These are phyloP conservation scores for Cydonia oblonga DNA, from an alignment of 331 rosid species.

Conservation along the genomic window DNA sequence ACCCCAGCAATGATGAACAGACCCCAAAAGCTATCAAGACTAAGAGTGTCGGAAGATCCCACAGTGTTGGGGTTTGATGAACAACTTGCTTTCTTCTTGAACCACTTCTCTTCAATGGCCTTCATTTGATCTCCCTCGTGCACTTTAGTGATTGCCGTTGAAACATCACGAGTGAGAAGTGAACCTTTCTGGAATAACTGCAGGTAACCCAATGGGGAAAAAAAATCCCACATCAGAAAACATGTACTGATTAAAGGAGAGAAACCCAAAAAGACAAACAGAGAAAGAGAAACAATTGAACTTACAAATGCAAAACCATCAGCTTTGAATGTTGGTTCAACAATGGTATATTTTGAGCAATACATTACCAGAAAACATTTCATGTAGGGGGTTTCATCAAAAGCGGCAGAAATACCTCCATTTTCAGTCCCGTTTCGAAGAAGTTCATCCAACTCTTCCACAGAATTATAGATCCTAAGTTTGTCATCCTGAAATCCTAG, in stretches of 20 bases:
- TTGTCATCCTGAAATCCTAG: constrained; percentile 4
- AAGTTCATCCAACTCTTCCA: not conserved
- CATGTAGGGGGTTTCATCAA: constrained; percentile 7
- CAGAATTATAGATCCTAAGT: not conserved
- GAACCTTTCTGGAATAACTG: constrained; percentile 20
- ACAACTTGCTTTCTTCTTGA: constrained; percentile 4
- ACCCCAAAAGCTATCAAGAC: constrained; percentile 21
- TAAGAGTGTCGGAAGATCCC: not conserved
- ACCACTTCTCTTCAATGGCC: constrained; percentile 16
- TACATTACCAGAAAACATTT: constrained; percentile 2
- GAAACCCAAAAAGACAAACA: not conserved
- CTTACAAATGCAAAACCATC: constrained; percentile 22
- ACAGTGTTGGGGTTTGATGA: not conserved
- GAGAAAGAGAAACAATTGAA: not conserved
- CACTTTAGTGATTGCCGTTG: constrained; percentile 18
- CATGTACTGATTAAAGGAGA: not conserved
- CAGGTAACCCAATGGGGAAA: not conserved
- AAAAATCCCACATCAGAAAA: not conserved
- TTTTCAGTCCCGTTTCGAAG: not conserved
- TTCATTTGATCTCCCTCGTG: constrained; percentile 11
- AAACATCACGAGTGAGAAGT: constrained; percentile 12
- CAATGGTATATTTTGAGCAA: constrained; percentile 11
- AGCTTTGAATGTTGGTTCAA: constrained; percentile 8
- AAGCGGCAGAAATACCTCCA: constrained; percentile 9
- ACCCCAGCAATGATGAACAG: constrained; percentile 15